phyloP scores from a whole-genome alignment of 179 eudicot genomes.

The Camellia oleifera region DNA sequence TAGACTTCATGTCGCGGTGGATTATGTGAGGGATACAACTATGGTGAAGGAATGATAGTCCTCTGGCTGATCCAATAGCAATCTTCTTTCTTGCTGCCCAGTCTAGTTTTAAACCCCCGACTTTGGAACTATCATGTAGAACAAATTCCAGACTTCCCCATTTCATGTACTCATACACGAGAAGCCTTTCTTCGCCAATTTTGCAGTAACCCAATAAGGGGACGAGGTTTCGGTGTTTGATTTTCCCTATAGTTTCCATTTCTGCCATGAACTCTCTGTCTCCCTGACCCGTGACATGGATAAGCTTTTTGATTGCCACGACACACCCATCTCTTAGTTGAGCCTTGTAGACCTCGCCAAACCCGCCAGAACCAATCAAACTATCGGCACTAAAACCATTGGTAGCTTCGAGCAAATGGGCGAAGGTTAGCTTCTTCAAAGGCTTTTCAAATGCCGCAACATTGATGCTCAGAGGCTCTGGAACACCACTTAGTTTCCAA shows the following conservation, averaged over 20 bases:
- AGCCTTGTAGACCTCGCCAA: constrained; percentile 60
- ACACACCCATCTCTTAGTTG: constrained; percentile 39
- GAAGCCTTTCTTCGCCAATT: constrained; percentile 56
- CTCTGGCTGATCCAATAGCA: constrained; percentile 51
- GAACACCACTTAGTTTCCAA: constrained; percentile 47
- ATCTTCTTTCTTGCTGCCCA: constrained; percentile 47
- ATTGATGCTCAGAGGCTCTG: constrained; percentile 54
- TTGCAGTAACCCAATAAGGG: constrained; percentile 55
- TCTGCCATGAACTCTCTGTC: constrained; percentile 58
- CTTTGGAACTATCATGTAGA: constrained; percentile 37
- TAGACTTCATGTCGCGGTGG: constrained; percentile 56
- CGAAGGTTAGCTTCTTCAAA: constrained; percentile 45
- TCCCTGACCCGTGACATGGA: constrained; percentile 48
- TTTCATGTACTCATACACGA: constrained; percentile 59
- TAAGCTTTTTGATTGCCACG: constrained; percentile 56
- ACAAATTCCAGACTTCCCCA: constrained; percentile 53
- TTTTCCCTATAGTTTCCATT: constrained; percentile 57
- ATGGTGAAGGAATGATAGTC: constrained; percentile 59
- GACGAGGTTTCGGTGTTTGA: constrained; percentile 50
- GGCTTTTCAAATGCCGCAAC: constrained; percentile 58
- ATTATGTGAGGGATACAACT: constrained; percentile 59
- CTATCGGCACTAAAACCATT: constrained; percentile 49
- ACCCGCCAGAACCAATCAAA: constrained; percentile 54
- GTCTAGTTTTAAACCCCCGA: constrained; percentile 25
- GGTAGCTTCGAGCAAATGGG: constrained; percentile 51